Base-by-base conservation (phyloP, 768 basidiomycete species). In the Porphyrellus cyaneotinctus region DNA sequence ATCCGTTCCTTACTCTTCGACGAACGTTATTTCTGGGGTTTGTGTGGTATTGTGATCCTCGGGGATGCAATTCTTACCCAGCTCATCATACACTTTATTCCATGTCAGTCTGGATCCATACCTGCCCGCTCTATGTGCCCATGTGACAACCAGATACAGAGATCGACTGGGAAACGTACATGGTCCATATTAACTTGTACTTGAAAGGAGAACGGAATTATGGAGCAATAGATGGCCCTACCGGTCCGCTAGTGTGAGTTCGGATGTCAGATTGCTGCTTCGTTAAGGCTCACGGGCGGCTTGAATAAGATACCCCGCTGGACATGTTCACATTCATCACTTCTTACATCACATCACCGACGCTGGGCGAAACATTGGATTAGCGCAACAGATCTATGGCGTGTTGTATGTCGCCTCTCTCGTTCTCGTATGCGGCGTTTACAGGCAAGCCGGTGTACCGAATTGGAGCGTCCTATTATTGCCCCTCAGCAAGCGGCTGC, bases 131-230 rank as follows among this genome's bases (percentile, higher is more conserved):
- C 31, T 31, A 46, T 55, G 38, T 62, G 51, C 65, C 65, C 56
- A 44, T 56, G 39, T 36, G 37, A 38, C 56, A 31, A 48, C 46
- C 74, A 97, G 95, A 95, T 73, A 98, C 97, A 12, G 95, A 99
- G 72, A 99, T 99, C 62, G 97, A 99, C 72, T 98, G 91, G 85
- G 80, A 86, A 63, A 97, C 97, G 0, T 99, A 99, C 66, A 92
- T 97, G 84, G 74, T 86, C 47, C 97, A 98, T 48, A 79, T 89
- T 1, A 78, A 85, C 51, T 66, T 87, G 37, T 93, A 90, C 71
- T 61, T 89, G 43, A 79, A 82, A 49, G 94, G 94, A 31, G 87
- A 95, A 66, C 77, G 85, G 43, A 81, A 94, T 63, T 99, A 99
- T 65, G 77, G 81, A 13, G 69, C 75, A 53, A 87, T 99, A 45